These are phyloP conservation scores for Chaetomiaceae sp. DNA, from an alignment of 2,329 filamentous ascomycete species.

Conservation along the genomic window DNA sequence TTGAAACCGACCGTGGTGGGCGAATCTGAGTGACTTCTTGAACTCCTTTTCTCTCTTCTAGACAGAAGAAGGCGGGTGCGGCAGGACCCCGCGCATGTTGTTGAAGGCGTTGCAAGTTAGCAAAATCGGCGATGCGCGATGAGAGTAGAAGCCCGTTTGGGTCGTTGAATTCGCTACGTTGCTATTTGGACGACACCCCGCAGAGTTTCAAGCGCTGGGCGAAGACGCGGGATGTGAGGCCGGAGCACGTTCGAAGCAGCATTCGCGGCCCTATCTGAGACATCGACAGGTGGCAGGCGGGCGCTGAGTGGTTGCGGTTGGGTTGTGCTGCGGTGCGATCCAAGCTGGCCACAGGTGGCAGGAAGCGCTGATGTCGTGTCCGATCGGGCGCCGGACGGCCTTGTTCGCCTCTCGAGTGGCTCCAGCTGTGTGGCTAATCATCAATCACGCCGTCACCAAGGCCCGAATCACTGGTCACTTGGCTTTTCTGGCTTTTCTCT, in stretches of 20 bases:
- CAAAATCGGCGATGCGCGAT: neutral
- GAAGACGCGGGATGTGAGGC: constrained; percentile 16
- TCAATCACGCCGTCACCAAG: constrained; percentile 19
- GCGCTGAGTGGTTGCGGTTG: constrained; percentile 17
- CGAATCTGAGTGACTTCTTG: neutral
- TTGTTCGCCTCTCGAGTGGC: constrained; percentile 9
- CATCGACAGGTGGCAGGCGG: constrained; percentile 26
- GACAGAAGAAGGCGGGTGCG: constrained; percentile 2
- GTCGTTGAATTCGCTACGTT: neutral
- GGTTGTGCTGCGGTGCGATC: constrained; percentile 12
- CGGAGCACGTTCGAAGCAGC: constrained; percentile 19
- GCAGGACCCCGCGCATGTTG: constrained; percentile 22
- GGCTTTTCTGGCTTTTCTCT: constrained; percentile 3
- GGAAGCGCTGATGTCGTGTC: constrained; percentile 13
- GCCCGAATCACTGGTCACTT: neutral
- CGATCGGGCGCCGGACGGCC: constrained; percentile 12
- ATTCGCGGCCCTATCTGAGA: constrained; percentile 22
- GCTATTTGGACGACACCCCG: neutral
- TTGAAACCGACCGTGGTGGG: constrained; percentile 13
- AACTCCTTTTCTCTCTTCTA: constrained; percentile 14
- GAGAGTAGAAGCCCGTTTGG: neutral
- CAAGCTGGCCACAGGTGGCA: constrained; percentile 17
- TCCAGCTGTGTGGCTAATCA: constrained; percentile 14
- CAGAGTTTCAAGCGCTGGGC: constrained; percentile 7
- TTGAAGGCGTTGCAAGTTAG: constrained; percentile 2